Evolutionary conservation across 257 asterid species (phyloP).

Genomic region (Nicotiana sylvestris): DNA sequence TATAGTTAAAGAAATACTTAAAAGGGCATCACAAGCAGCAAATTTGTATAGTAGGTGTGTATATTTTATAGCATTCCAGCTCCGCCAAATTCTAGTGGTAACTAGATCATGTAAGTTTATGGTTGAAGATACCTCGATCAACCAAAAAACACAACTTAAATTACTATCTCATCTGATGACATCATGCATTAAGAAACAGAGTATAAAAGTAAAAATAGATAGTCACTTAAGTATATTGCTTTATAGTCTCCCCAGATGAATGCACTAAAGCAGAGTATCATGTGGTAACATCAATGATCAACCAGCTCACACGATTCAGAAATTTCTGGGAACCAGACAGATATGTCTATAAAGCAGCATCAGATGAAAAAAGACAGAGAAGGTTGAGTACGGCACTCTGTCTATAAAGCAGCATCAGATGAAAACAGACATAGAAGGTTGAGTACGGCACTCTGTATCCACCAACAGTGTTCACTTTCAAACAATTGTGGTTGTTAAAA

Average conservation of each 20-base stretch:
- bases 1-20: not conserved
- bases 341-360: not conserved
- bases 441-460: not conserved
- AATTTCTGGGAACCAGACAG: not conserved
- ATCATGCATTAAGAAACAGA: not conserved
- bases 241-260: not conserved
- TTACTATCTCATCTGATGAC: not conserved
- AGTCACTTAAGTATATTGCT: not conserved
- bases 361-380: not conserved
- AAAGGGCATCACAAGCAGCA: not conserved
- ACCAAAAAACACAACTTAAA: not conserved
- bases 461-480: not conserved
- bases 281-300: not conserved
- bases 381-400: not conserved
- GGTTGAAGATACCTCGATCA: not conserved
- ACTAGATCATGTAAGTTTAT: not conserved
- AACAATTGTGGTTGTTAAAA: not conserved
- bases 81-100: not conserved
- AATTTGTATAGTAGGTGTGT: not conserved
- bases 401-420: not conserved
- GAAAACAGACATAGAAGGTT: not conserved
- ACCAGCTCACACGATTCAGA: not conserved
- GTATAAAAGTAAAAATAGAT: not conserved
- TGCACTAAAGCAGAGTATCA: not conserved
- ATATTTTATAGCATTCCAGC: not conserved